Evolutionary conservation across 2,329 filamentous ascomycete species (phyloP), one percentile per base, ranked within the genome.

Genomic region (Cordyceps fumosorosea): DNA sequence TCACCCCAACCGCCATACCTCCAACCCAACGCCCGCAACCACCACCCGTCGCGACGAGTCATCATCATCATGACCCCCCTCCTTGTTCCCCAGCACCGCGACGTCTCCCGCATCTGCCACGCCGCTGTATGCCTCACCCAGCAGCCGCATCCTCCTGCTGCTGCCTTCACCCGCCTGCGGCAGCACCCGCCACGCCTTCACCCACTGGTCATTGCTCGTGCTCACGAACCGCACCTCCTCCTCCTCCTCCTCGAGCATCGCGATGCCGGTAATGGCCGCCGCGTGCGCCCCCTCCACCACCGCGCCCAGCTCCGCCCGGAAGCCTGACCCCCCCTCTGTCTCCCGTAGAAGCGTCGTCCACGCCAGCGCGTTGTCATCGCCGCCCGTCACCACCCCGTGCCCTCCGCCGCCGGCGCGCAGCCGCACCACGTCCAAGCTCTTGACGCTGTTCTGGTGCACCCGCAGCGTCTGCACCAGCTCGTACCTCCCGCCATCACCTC

Each of bases 321-420:
- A 54, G 6, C 48, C 5, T 0, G 3, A 1, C 22, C 1, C 5
- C 22, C 24, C 26, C 11, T 24, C 16, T 1, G 22, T 14, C 40
- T n/a, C 51, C 32, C 16, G 42, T 24, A 76, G 58, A 0, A 62
- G 73, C 26, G 82, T 83, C 26, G 82, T 83, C 12, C 90, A 69
- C 0, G 83, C 87, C 0, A 98, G 73, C 3, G 89, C 88, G 65
- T 95, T 95, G 73, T 98, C 95, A 68, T 99, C 95, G 24, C 95
- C 92, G 29, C 90, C 91, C 0, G 91, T 92, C 5, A 90, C 73
- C 20, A 96, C 70, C 0, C 89, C 64, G 66, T 66, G 37, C 6
- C 59, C 51, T 11, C 42, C 18, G 16, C 52, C 29, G 29, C 10
- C 12, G 10, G 34, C 12, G 5, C 29, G 29, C 78, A 57, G 32